These are phyloP conservation scores for Pneumocystis jirovecii DNA, from an alignment of 1,139 yeast genomes.

Conservation along the genomic window DNA sequence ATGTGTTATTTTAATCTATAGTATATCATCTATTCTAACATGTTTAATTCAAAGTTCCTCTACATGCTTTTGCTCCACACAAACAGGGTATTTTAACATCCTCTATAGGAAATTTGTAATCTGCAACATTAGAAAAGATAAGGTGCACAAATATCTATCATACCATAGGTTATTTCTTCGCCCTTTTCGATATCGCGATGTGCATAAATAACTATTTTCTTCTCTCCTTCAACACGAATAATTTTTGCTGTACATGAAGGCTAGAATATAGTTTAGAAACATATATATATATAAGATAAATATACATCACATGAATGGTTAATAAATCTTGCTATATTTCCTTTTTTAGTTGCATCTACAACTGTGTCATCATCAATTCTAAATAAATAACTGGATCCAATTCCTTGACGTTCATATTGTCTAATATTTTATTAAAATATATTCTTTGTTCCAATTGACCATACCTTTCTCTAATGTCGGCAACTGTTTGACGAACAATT, in stretches of 20 bases:
- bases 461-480: slow-evolving; percentile 66
- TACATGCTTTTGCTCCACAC: slow-evolving; percentile 90
- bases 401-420: slow-evolving; percentile 74
- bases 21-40: background rate
- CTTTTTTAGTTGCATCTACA: slow-evolving; percentile 92
- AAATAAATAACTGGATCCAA: slow-evolving; percentile 86
- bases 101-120: slow-evolving; percentile 87
- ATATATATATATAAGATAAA: background rate
- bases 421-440: slow-evolving; percentile 16
- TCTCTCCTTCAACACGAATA: slow-evolving; percentile 84
- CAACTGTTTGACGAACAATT: slow-evolving; percentile 81
- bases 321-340: slow-evolving; percentile 91
- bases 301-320: slow-evolving; percentile 53
- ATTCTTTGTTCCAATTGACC: background rate
- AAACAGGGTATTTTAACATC: slow-evolving; percentile 80
- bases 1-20: background rate
- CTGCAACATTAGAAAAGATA: background rate
- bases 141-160: background rate
- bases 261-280: slow-evolving; percentile 31
- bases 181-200: slow-evolving; percentile 53
- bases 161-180: slow-evolving; percentile 77
- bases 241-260: slow-evolving; percentile 97
- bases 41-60: slow-evolving; percentile 62
- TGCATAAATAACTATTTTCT: slow-evolving; percentile 90
- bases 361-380: slow-evolving; percentile 89